phyloP scores from a whole-genome alignment of 2,329 filamentous ascomycete species.

The Alternaria sp. region DNA sequence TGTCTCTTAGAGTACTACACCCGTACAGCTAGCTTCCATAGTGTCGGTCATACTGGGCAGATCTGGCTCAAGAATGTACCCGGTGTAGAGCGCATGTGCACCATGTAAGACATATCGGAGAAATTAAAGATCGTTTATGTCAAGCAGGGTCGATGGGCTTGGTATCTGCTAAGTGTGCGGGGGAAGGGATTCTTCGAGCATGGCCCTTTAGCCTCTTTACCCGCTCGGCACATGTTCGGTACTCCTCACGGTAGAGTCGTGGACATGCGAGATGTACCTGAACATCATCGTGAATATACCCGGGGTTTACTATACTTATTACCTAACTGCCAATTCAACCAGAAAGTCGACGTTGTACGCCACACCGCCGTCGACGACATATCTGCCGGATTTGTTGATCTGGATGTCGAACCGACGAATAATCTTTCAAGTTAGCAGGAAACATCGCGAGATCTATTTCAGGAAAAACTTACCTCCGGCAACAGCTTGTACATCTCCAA shows the following conservation, averaged over 20 bases:
- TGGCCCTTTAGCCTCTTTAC: constrained; percentile 14
- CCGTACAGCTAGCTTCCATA: constrained; percentile 8
- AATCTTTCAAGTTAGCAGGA: constrained; percentile 19
- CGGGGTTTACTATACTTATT: background rate
- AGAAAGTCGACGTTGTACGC: constrained; percentile 37
- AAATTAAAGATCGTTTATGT: constrained; percentile 17
- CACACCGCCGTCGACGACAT: constrained; percentile 40
- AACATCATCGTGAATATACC: background rate
- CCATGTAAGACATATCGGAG: constrained; percentile 10
- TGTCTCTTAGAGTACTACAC: constrained; percentile 9
- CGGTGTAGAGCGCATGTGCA: background rate
- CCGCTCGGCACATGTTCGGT: background rate
- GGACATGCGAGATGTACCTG: background rate
- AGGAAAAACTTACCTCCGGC: constrained; percentile 35
- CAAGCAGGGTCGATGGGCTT: constrained; percentile 4
- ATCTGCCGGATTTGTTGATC: constrained; percentile 28
- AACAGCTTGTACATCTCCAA: constrained; percentile 43
- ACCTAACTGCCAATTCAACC: constrained; percentile 14
- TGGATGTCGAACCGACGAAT: constrained; percentile 39
- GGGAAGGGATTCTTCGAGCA: background rate
- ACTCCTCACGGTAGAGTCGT: background rate
- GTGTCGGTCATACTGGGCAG: background rate
- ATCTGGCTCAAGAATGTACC: background rate
- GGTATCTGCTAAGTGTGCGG: background rate
- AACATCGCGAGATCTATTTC: background rate